Conservation (phyloP, 495 filamentous ascomycete species). For the Penicillium daleae region DNA sequence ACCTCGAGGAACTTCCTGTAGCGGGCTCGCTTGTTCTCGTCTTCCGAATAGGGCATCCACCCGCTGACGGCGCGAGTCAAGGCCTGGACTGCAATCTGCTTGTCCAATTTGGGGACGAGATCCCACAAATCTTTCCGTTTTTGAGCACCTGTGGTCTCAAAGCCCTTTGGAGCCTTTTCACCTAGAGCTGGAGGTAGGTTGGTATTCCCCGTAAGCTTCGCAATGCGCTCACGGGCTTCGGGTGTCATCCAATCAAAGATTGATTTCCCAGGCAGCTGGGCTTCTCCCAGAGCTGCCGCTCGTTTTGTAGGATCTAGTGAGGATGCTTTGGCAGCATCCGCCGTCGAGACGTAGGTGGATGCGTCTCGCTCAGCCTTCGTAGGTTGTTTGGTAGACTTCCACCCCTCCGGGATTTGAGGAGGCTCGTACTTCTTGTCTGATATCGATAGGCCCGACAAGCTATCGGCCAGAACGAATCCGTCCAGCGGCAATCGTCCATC, state of each 20-base stretch:
- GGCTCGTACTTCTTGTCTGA: slow-evolving; percentile 70
- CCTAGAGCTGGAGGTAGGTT: slow-evolving; percentile 78
- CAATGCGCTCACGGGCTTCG: slow-evolving; percentile 76
- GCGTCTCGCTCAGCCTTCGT: slow-evolving; percentile 37
- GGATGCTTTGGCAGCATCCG: slow-evolving; percentile 74
- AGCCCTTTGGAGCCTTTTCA: slow-evolving; percentile 70
- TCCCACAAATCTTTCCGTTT: slow-evolving; percentile 61
- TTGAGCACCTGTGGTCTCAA: slow-evolving; percentile 60
- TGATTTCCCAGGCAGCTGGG: slow-evolving; percentile 84
- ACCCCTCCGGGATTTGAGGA: slow-evolving; percentile 74
- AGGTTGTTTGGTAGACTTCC: slow-evolving; percentile 68
- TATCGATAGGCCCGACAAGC: slow-evolving; percentile 54
- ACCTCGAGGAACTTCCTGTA: slow-evolving; percentile 83
- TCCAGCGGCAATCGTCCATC: slow-evolving; percentile 86
- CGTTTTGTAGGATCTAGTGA: slow-evolving; percentile 77
- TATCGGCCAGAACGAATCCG: slow-evolving; percentile 79
- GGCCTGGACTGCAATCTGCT: slow-evolving; percentile 72
- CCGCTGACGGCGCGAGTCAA: slow-evolving; percentile 71
- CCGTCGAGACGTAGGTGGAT: slow-evolving; percentile 64
- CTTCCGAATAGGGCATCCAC: slow-evolving; percentile 85
- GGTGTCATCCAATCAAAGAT: slow-evolving; percentile 93
- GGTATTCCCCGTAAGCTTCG: slow-evolving; percentile 69
- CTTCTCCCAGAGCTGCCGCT: slow-evolving; percentile 81
- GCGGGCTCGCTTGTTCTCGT: slow-evolving; percentile 73
- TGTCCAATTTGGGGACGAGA: slow-evolving; percentile 74